phyloP scores from a whole-genome alignment of 345 rosid species.

The Eucalyptus viminalis region DNA sequence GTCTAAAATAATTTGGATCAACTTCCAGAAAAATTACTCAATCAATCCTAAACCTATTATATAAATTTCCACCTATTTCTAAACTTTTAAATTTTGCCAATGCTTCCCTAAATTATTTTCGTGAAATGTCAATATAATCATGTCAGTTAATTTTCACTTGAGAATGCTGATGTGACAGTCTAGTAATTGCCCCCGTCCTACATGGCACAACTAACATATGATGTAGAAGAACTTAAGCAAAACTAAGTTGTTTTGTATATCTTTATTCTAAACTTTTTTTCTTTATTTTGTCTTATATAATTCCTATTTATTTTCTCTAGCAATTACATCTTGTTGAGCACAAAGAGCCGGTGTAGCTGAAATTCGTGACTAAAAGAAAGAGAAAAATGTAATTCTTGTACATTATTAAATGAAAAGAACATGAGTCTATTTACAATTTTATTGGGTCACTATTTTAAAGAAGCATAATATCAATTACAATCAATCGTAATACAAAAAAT shows the following conservation, averaged over 20 bases:
- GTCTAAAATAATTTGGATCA: not conserved
- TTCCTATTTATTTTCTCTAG: not conserved
- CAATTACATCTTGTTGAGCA: slow-evolving; percentile 31
- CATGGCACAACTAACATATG: not conserved
- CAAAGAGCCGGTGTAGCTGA: slow-evolving; percentile 1
- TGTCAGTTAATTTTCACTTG: not conserved
- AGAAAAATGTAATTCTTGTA: not conserved
- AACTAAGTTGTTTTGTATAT: not conserved
- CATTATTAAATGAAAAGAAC: too few relatives aligned
- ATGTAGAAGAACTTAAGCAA: not conserved
- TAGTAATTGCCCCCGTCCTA: rapidly evolving
- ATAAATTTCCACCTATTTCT: not conserved
- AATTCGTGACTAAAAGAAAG: not conserved
- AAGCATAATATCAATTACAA: too few relatives aligned
- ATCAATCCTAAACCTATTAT: not conserved
- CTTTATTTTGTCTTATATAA: not conserved
- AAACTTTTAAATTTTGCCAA: too few relatives aligned
- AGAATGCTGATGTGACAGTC: not conserved
- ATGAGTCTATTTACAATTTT: too few relatives aligned
- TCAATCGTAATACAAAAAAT: too few relatives aligned
- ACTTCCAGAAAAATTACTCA: not conserved
- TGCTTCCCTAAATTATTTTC: not conserved
- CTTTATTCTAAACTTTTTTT: not conserved
- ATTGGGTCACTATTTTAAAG: too few relatives aligned
- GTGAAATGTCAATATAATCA: too few relatives aligned